A percentile compares a stretch with the other conserved stretches of the same genome.
phyloP scores from a whole-genome alignment of 768 basidiomycete genomes.

The Kwoniella mangroviensis region DNA sequence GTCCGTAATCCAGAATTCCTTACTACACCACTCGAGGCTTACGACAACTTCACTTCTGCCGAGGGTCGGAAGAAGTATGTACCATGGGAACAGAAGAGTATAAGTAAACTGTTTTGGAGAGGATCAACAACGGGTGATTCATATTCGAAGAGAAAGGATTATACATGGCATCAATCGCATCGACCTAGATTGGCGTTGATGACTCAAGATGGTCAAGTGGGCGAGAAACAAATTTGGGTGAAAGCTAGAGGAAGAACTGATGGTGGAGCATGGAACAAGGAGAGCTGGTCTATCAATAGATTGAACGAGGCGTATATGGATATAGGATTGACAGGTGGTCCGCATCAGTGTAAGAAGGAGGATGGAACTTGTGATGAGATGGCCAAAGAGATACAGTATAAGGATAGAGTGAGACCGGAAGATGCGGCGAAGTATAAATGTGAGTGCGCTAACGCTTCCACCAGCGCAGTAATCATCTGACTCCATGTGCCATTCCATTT shows the following conservation, averaged over 20 bases:
- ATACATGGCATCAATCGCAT: conserved; percentile 56
- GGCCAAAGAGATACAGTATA: conserved; percentile 49
- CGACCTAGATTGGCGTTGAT: conserved; percentile 58
- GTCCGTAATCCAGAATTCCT: conserved; percentile 52
- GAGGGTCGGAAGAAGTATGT: conserved; percentile 34
- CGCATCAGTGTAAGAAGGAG: conserved; percentile 55
- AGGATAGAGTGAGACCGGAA: conserved; percentile 47
- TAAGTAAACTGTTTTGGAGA: conserved; percentile 58
- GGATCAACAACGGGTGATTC: conserved; percentile 57
- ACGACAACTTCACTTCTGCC: conserved; percentile 46
- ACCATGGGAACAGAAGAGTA: conserved; percentile 57
- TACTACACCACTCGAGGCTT: conserved; percentile 51
- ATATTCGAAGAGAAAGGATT: conserved; percentile 46
- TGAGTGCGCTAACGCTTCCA: conserved; percentile 25
- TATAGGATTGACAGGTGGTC: conserved; percentile 52
- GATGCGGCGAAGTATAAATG: conserved; percentile 55
- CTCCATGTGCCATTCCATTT: conserved; percentile 3
- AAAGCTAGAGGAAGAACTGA: conserved; percentile 30
- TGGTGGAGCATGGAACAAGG: conserved; percentile 41
- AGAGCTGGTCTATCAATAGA: conserved; percentile 38
- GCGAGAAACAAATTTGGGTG: conserved; percentile 51
- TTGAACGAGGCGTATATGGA: conserved; percentile 54
- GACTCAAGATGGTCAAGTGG: conserved; percentile 44
- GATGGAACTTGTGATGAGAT: conserved; percentile 58
- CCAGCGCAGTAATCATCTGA: not conserved